Evolutionary conservation across 2,329 filamentous ascomycete genomes (phyloP).

Genomic region (Talaromyces rugulosus): DNA sequence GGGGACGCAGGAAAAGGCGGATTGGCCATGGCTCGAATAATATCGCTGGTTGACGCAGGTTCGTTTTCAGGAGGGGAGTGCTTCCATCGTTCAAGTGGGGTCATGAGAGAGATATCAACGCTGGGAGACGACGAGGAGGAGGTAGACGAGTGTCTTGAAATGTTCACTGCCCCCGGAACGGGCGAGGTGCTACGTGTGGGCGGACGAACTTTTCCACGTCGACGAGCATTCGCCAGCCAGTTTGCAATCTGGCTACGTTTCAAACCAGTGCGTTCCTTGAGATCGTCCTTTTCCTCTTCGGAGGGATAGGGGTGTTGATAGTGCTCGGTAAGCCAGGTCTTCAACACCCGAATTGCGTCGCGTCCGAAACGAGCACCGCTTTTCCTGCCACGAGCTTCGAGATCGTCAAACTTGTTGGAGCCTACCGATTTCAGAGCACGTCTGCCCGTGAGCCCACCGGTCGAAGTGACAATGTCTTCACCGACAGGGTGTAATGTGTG

Average conservation of each 20-base stretch:
- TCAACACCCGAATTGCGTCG: constrained; percentile 73
- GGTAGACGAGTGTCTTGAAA: constrained; percentile 49
- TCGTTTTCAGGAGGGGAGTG: constrained; percentile 66
- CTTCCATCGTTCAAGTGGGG: constrained; percentile 66
- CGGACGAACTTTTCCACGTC: constrained; percentile 71
- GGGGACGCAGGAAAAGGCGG: constrained; percentile 27
- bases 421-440: constrained; percentile 39
- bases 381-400: constrained; percentile 50
- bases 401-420: constrained; percentile 27
- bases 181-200: constrained; percentile 64
- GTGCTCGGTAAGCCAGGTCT: constrained; percentile 79
- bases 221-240: constrained; percentile 86
- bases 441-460: constrained; percentile 36
- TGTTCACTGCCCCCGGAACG: constrained; percentile 67
- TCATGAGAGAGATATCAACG: constrained; percentile 48
- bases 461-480: constrained; percentile 38
- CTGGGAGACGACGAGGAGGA: constrained; percentile 50
- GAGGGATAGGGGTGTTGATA: constrained; percentile 81
- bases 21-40: constrained; percentile 56
- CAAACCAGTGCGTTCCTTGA: constrained; percentile 74
- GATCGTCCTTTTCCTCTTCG: constrained; percentile 76
- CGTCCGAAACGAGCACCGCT: constrained; percentile 73
- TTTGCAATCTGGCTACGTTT: constrained; percentile 82
- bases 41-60: constrained; percentile 61
- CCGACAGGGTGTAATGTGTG: constrained; percentile 42